These are phyloP conservation scores for Paraconiothyrium brasiliense DNA, from an alignment of 2,329 filamentous ascomycete species.

Conservation along the genomic window DNA sequence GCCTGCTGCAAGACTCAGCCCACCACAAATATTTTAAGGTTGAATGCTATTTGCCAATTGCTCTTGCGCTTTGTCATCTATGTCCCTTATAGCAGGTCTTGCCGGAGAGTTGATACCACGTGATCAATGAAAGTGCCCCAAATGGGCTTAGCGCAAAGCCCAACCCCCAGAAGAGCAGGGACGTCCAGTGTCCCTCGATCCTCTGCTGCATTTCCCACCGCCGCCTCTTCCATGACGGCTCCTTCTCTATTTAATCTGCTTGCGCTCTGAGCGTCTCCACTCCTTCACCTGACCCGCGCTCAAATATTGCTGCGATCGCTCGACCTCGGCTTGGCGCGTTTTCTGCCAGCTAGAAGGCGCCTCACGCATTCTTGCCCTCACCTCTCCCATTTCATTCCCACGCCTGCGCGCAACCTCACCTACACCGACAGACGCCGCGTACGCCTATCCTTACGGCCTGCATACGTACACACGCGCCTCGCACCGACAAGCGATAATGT, in stretches of 20 bases:
- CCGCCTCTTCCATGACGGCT: conserved; percentile 41
- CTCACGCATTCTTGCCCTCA: conserved; percentile 26
- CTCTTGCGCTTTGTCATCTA: conserved; percentile 24
- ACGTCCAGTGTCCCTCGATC: conserved; percentile 1
- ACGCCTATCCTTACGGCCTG: conserved; percentile 28
- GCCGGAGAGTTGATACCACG: conserved; percentile 22
- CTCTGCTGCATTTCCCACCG: conserved; percentile 23
- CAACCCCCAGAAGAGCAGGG: conserved; percentile 14
- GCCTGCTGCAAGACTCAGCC: conserved; percentile 16
- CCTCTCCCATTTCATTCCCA: conserved; percentile 26
- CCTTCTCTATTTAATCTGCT: conserved; percentile 43
- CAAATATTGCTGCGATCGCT: conserved; percentile 34
- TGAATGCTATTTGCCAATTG: conserved; percentile 26
- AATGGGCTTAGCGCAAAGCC: conserved; percentile 8
- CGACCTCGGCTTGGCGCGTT: conserved; percentile 44
- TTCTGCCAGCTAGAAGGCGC: conserved; percentile 27
- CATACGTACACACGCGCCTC: conserved; percentile 31
- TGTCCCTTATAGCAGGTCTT: conserved; percentile 13
- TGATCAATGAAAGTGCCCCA: conserved; percentile 19
- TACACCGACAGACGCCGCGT: conserved; percentile 30
- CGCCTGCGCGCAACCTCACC: conserved; percentile 24
- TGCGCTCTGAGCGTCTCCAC: conserved; percentile 34
- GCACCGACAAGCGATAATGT: conserved; percentile 42
- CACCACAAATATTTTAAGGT: background rate
- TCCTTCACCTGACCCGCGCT: conserved; percentile 28